Evolutionary conservation across 371 early-diverging fungal genomes (phyloP).

Genomic region (Mortierella sp.): DNA sequence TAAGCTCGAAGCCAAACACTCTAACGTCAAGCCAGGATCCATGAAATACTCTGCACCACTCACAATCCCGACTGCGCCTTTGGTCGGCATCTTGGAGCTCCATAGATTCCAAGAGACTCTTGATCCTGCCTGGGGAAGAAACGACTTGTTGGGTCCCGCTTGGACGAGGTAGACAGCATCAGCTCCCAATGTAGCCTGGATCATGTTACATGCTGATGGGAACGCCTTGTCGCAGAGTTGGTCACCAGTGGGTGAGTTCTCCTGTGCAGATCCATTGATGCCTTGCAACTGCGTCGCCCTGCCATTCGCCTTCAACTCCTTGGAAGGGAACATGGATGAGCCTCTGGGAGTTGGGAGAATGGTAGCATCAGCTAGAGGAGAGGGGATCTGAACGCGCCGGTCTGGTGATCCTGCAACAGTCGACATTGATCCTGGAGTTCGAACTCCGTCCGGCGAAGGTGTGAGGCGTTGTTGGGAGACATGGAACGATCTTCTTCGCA

Average conservation of each 20-base stretch:
- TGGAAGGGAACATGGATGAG: constrained; percentile 25
- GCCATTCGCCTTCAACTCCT: not conserved
- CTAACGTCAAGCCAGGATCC: constrained; percentile 8
- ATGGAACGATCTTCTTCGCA: not conserved
- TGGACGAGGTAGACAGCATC: constrained; percentile 58
- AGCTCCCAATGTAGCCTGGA: constrained; percentile 46
- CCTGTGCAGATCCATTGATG: not conserved
- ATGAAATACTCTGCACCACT: constrained; percentile 10
- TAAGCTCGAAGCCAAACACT: constrained; percentile 29
- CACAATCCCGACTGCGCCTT: constrained; percentile 25
- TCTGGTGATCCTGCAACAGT: not conserved
- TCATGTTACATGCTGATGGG: constrained; percentile 45
- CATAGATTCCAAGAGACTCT: constrained; percentile 41
- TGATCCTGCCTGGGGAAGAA: constrained; percentile 22
- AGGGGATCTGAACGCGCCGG: not conserved
- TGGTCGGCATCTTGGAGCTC: constrained; percentile 19
- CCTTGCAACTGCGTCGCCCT: not conserved
- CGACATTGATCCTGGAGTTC: not conserved
- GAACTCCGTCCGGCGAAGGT: not conserved
- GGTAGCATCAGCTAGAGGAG: not conserved
- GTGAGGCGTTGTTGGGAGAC: not conserved
- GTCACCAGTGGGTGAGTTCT: constrained; percentile 13
- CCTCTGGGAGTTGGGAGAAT: constrained; percentile 34
- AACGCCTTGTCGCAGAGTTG: constrained; percentile 44
- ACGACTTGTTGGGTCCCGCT: constrained; percentile 21